A percentile compares a stretch with the other conserved stretches of the same genome.
phyloP scores from a whole-genome alignment of 2,329 filamentous ascomycete genomes.

The Botrytis galanthina region DNA sequence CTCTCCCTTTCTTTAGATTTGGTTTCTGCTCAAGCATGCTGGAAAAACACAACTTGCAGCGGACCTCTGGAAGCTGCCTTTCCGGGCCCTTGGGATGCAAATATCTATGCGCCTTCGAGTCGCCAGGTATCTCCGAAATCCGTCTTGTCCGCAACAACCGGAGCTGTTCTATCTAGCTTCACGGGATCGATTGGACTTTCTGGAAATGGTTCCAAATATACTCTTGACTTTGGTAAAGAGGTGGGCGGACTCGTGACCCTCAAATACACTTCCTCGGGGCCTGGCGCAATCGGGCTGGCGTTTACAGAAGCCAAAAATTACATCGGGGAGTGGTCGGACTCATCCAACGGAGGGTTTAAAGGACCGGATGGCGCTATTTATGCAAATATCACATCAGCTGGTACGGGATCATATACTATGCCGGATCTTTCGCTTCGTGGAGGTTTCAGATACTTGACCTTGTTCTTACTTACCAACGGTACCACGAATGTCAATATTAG shows the following conservation, averaged over 20 bases:
- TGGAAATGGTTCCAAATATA: conserved; percentile 50
- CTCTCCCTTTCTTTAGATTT: conserved; percentile 14
- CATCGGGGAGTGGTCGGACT: conserved; percentile 49
- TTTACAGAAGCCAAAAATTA: conserved; percentile 50
- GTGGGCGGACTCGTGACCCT: conserved; percentile 53
- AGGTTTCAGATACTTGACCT: conserved; percentile 54
- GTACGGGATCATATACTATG: conserved; percentile 44
- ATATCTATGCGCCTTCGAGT: conserved; percentile 55
- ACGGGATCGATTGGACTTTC: conserved; percentile 23
- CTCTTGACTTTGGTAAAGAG: conserved; percentile 59
- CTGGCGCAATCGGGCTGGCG: conserved; percentile 45
- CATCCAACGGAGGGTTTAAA: conserved; percentile 48
- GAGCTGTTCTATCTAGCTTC: conserved; percentile 32
- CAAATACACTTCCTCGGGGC: conserved; percentile 38
- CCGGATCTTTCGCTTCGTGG: conserved; percentile 47
- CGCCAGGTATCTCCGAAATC: conserved; percentile 49
- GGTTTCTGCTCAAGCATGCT: conserved; percentile 43
- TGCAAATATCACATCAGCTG: conserved; percentile 40
- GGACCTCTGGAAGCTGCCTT: conserved; percentile 51
- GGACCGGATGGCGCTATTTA: conserved; percentile 51
- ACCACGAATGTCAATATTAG: conserved; percentile 31
- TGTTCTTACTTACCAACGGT: conserved; percentile 42
- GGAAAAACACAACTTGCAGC: conserved; percentile 54
- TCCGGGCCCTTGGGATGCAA: conserved; percentile 55
- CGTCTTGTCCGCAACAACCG: conserved; percentile 43